phyloP scores from a whole-genome alignment of 352 stramenopile genomes.

The Globisporangium rhizosaccharum region DNA sequence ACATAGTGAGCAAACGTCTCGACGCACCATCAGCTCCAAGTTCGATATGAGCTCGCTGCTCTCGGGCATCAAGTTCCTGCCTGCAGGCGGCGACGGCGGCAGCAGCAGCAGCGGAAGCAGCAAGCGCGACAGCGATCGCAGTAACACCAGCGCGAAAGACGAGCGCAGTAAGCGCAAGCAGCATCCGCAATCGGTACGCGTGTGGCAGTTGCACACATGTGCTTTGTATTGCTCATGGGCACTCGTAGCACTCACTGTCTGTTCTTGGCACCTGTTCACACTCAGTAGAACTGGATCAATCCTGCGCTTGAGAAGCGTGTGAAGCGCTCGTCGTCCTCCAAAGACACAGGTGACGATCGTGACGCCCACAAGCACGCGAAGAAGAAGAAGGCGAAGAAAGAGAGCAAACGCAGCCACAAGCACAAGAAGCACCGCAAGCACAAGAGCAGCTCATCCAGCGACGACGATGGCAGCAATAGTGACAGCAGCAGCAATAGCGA shows the following conservation, averaged over 20 bases:
- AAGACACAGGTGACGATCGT: neutral
- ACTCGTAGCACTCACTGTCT: neutral
- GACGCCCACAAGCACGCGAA: neutral
- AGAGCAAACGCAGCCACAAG: constrained; percentile 2
- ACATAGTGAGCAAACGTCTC: too few relatives aligned
- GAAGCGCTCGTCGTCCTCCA: constrained; percentile 6
- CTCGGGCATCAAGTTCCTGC: constrained; percentile 66
- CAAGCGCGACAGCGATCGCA: constrained; percentile 6
- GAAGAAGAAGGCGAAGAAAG: constrained; percentile 22
- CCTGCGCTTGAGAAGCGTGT: constrained; percentile 33
- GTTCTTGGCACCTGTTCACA: too few relatives aligned
- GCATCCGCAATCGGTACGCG: constrained; percentile 18
- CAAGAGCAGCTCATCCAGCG: constrained; percentile 24
- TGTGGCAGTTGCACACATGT: too few relatives aligned
- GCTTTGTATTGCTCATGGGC: neutral
- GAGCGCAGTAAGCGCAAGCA: constrained; percentile 14
- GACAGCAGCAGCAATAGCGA: constrained; percentile 10
- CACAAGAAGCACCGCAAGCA: constrained; percentile 28
- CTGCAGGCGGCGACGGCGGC: constrained; percentile 18
- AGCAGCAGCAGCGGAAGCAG: constrained; percentile 16
- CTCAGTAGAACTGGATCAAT: constrained; percentile 35
- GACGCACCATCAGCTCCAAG: neutral
- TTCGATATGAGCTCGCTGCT: constrained; percentile 38
- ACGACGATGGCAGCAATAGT: constrained; percentile 13
- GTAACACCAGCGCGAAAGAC: neutral